Percentiles rank a stretch among this genome's conserved stretches.
Conservation (phyloP, 2,329 filamentous ascomycete species). For the Tricladium varicosporioides region DNA sequence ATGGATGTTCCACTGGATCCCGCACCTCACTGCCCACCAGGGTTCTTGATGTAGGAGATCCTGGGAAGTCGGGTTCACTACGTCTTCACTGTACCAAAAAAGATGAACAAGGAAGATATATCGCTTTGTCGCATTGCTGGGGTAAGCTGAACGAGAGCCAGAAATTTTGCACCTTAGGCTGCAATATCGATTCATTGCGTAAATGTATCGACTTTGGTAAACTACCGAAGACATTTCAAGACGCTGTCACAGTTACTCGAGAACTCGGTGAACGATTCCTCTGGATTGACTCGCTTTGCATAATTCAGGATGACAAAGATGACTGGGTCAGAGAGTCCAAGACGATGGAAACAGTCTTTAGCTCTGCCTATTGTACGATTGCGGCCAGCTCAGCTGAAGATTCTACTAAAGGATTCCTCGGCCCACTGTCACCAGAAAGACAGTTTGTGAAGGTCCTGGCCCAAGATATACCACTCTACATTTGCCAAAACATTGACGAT, state of each 20-base stretch:
- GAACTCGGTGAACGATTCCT: too few relatives aligned
- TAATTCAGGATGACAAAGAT: conserved; percentile 4
- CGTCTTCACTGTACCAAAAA: not conserved
- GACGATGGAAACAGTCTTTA: conserved; percentile 12
- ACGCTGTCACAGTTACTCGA: too few relatives aligned
- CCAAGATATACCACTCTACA: not conserved
- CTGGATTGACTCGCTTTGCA: too few relatives aligned
- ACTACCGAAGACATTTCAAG: too few relatives aligned
- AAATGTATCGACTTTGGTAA: conserved; percentile 3
- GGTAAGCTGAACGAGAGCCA: conserved; percentile 1
- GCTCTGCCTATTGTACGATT: conserved; percentile 6
- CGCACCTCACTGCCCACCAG: not conserved
- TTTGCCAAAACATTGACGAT: conserved; percentile 2
- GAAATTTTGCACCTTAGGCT: not conserved
- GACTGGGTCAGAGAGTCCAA: conserved; percentile 8
- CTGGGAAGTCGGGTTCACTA: not conserved
- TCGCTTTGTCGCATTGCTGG: conserved; percentile 18
- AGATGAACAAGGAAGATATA: conserved; percentile 13
- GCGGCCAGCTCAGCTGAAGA: conserved; percentile 6
- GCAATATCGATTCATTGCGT: not conserved
- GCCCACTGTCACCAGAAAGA: not conserved
- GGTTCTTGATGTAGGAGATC: conserved; percentile 6
- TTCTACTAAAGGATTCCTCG: conserved; percentile 7
- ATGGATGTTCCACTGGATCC: not conserved
- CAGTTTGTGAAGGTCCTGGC: not conserved